A percentile compares a stretch with the other conserved stretches of the same genome.
Conservation (phyloP, 1,139 yeast genomes). For the Pichia sp. region DNA sequence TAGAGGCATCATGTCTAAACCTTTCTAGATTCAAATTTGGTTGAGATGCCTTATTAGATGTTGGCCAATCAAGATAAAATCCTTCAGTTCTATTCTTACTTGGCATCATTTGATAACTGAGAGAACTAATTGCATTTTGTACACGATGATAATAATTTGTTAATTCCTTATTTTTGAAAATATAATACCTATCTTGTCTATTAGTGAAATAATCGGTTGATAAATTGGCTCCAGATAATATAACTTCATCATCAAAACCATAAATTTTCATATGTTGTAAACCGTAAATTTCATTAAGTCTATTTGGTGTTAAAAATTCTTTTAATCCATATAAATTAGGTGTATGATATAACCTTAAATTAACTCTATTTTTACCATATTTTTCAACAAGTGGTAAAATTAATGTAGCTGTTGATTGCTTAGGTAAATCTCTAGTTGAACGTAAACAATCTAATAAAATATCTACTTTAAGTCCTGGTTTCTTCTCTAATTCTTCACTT, state of each 20-base stretch:
- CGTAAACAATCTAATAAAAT: conserved; percentile 82
- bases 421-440: conserved; percentile 90
- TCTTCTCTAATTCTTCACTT: conserved; percentile 48
- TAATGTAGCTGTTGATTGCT: conserved; percentile 66
- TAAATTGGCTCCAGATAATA: conserved; percentile 86
- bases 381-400: conserved; percentile 60
- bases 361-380: conserved; percentile 64
- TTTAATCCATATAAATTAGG: conserved; percentile 73
- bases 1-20: conserved; percentile 55
- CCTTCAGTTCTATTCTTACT: conserved; percentile 38
- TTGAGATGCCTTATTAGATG: conserved; percentile 60
- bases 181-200: conserved; percentile 87
- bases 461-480: conserved; percentile 57
- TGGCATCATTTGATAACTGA: conserved; percentile 61
- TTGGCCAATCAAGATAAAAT: conserved; percentile 68
- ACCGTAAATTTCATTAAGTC: conserved; percentile 89
- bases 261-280: conserved; percentile 96
- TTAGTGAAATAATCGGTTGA: conserved; percentile 91
- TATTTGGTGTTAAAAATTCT: conserved; percentile 61
- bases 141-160: conserved; percentile 67
- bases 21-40: conserved; percentile 55
- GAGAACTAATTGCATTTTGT: conserved; percentile 56
- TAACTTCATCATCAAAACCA: conserved; percentile 86
- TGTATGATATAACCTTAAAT: conserved; percentile 80
- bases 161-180: conserved; percentile 51